phyloP scores from a whole-genome alignment of 768 basidiomycete genomes.

The Amanita brunnescens region DNA sequence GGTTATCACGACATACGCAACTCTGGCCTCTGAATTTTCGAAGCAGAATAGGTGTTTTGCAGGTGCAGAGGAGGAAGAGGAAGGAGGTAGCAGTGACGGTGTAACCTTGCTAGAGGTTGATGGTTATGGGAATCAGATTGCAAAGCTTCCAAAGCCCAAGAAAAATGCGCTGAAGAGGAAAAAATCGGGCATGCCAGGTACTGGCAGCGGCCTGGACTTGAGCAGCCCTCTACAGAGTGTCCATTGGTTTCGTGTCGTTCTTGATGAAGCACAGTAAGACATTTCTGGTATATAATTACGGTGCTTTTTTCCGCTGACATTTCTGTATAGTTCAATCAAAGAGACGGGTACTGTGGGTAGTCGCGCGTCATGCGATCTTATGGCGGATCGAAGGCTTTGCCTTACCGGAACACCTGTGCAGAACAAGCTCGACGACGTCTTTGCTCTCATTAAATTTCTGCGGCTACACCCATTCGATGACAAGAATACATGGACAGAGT shows the following conservation, averaged over 20 bases:
- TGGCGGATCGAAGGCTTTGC: constrained; percentile 88
- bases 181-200: constrained; percentile 30
- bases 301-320: neutral
- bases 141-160: constrained; percentile 56
- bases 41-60: constrained; percentile 70
- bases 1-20: constrained; percentile 96
- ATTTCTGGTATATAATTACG: neutral
- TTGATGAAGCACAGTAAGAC: constrained; percentile 92
- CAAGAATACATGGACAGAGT: constrained; percentile 88
- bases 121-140: constrained; percentile 53
- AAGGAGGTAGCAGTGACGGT: constrained; percentile 60
- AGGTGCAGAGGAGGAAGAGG: constrained; percentile 54
- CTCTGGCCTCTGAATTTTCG: constrained; percentile 89
- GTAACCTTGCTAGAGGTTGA: constrained; percentile 57
- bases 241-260: constrained; percentile 92
- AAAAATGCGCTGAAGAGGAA: constrained; percentile 62
- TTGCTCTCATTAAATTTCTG: constrained; percentile 93
- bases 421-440: constrained; percentile 98
- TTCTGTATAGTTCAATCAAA: constrained; percentile 75
- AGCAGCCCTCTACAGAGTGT: constrained; percentile 87
- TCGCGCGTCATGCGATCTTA: constrained; percentile 89
- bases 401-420: constrained; percentile 98
- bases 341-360: constrained; percentile 92
- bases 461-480: constrained; percentile 89
- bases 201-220: constrained; percentile 31